phyloP scores from a whole-genome alignment of 2,329 filamentous ascomycete genomes.

The Calonectria montana region DNA sequence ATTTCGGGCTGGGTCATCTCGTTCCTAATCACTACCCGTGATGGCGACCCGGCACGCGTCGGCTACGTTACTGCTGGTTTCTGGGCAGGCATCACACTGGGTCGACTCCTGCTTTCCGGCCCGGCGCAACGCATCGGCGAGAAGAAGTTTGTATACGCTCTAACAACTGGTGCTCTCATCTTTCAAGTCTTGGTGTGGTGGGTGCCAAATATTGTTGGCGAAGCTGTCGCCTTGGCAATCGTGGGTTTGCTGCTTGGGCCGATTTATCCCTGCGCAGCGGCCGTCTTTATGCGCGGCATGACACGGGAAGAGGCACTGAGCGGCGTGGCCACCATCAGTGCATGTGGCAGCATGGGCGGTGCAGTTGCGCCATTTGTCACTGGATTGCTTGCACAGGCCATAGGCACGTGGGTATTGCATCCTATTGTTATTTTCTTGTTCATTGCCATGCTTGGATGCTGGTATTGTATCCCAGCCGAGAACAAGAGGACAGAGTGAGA shows the following conservation, averaged over 20 bases:
- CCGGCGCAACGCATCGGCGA: slow-evolving; percentile 77
- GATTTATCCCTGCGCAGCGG: slow-evolving; percentile 79
- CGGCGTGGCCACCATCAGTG: slow-evolving; percentile 74
- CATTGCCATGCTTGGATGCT: slow-evolving; percentile 72
- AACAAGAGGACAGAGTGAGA: slow-evolving; percentile 69
- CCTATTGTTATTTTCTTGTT: slow-evolving; percentile 77
- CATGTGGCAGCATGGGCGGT: slow-evolving; percentile 76
- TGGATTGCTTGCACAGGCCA: slow-evolving; percentile 70
- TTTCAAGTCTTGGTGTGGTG: slow-evolving; percentile 85
- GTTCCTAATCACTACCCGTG: slow-evolving; percentile 79
- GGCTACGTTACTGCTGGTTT: slow-evolving; percentile 83
- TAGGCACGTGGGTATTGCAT: slow-evolving; percentile 72
- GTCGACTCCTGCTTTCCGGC: slow-evolving; percentile 77
- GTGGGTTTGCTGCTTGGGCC: slow-evolving; percentile 83
- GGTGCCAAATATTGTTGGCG: slow-evolving; percentile 78
- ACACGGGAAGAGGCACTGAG: slow-evolving; percentile 69
- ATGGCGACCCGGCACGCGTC: slow-evolving; percentile 76
- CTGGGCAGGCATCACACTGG: slow-evolving; percentile 80
- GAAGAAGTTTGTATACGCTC: slow-evolving; percentile 72
- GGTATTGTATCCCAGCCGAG: slow-evolving; percentile 68
- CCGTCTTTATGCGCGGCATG: slow-evolving; percentile 71
- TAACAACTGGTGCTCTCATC: slow-evolving; percentile 69
- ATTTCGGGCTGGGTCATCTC: slow-evolving; percentile 90
- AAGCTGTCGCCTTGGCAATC: slow-evolving; percentile 74
- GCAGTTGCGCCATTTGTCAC: slow-evolving; percentile 75